Base-by-base conservation (phyloP, 73 alveolate genomes). In the Durusdinium trenchii region DNA sequence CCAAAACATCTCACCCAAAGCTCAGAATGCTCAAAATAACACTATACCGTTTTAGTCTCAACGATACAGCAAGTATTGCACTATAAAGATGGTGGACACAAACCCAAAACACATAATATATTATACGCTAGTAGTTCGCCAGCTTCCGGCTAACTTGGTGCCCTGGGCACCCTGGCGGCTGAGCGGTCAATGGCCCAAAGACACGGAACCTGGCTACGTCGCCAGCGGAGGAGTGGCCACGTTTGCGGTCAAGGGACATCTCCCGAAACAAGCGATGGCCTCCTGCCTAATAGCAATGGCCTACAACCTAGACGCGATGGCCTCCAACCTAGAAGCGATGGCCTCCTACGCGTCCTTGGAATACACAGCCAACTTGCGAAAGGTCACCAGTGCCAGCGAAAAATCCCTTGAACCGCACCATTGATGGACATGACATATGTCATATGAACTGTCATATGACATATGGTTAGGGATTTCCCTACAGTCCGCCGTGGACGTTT, bases 101-200 rank as follows among this genome's bases (percentile, higher is more conserved):
- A n/a, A n/a, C n/a, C n/a, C n/a, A n/a, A n/a, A n/a, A n/a, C n/a
- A n/a, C n/a, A n/a, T n/a, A n/a, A n/a, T 54, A 9, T 54, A 9
- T 54, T 9, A 54, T 54, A 54, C 20, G 64, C 64, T 54, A 12
- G 28, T 12, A 20, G 28, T 54, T 54, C 64, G 9, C 20, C 20
- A 12, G 64, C 64, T 20, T 9, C 28, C 64, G 28, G n/a, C 26
- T 5, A 5, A 40, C n/a, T 7, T 42, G 36, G 6, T 10, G 16
- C 60, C 36, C 61, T 9, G 32, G 38, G 57, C 62, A 3, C 5
- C 35, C 50, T 23, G 51, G 23, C 95, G 95, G 95, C 38, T 87
- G 95, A 47, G 38, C 50, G 38, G 95, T 87, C 69, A 87, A 45
- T 50, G 95, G 95, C 30, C 95, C 95, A 61, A 87, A 87, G 67